These are phyloP conservation scores for Malus hybrid DNA, from an alignment of 331 rosid species.

Conservation along the genomic window DNA sequence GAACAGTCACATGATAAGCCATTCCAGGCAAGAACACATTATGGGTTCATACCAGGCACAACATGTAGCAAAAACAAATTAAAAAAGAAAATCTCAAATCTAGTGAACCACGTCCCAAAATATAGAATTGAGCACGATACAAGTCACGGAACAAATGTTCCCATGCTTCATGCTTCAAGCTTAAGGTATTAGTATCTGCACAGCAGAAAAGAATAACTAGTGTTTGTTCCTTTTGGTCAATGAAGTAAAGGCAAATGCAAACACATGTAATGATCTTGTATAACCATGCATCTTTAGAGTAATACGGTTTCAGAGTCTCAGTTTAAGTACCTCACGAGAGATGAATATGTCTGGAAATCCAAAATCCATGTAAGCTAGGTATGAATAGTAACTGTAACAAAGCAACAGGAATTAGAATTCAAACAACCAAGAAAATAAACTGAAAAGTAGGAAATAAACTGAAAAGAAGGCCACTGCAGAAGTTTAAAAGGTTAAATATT, in stretches of 20 bases:
- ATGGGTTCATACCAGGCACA: not conserved
- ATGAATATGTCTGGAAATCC: conserved; percentile 86
- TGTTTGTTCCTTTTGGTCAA: not conserved
- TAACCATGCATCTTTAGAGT: no score
- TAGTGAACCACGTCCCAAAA: not conserved
- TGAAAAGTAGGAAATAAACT: no score
- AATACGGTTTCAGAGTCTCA: not conserved
- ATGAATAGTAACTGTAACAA: conserved; percentile 81
- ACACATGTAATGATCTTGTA: not conserved
- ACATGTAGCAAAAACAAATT: not conserved
- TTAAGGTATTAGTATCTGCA: not conserved
- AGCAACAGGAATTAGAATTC: conserved; percentile 22
- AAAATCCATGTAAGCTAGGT: conserved; percentile 87
- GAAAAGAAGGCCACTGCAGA: conserved; percentile 8
- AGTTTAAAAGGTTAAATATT: not conserved
- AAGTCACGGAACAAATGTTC: not conserved
- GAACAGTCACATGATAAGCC: not conserved
- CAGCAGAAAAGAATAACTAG: not conserved
- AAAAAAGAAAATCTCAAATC: not conserved
- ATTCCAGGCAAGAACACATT: not conserved
- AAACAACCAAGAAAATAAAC: conserved; percentile 11
- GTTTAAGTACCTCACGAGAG: conserved; percentile 81
- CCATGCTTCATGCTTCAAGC: not conserved
- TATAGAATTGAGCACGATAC: not conserved
- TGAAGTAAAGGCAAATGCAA: not conserved